Evolutionary conservation across 2,329 filamentous ascomycete species (phyloP), one percentile per base, ranked within the genome.

Genomic region (Penicillium polonicum): DNA sequence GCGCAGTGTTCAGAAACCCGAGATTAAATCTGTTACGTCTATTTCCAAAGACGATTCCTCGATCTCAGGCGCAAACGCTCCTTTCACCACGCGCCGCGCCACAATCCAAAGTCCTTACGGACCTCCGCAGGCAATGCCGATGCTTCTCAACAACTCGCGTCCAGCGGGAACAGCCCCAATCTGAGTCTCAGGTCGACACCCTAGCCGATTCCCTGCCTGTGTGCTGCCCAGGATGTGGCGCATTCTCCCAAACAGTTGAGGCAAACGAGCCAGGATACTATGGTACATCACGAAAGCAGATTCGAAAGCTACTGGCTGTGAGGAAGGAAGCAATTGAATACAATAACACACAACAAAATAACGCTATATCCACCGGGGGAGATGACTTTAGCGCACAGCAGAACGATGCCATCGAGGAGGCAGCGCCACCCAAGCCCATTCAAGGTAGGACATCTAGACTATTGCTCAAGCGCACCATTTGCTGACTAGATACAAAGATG

Each of bases 221-320:
- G 7, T 78, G 80, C 25, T 88, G 85, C 68, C 85, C 85, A 31
- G 85, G 85, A 64, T 88, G 85, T 63, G 85, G 85, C 53, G 85
- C 85, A 29, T 80, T 82, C 36, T 79, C 82, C 35, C 85, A 88
- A 69, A 82, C 80, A 5, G 69, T 83, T 48, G 79, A 83, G 46
- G 74, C 79, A 36, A 73, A 79, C 1, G 79, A 82, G 62, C 80
- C 85, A 2, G 85, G 85, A 12, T 87, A 79, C 70, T 88, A 87
- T 69, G 76, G 78, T 57, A 68, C 75, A 45, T 75, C 72, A 31
- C 76, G 82, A 57, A 82, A 79, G 58, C 76, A 75, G 29, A 78
- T 82, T 36, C 79, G 76, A 51, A 72, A 71, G 60, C 67, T 70
- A 15, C 50, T 72, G n/a, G 60, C 63, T 4, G 62, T 64, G 45